These are phyloP conservation scores for Arabidopsis suecica DNA, from an alignment of 345 rosid genomes.

Conservation along the genomic window DNA sequence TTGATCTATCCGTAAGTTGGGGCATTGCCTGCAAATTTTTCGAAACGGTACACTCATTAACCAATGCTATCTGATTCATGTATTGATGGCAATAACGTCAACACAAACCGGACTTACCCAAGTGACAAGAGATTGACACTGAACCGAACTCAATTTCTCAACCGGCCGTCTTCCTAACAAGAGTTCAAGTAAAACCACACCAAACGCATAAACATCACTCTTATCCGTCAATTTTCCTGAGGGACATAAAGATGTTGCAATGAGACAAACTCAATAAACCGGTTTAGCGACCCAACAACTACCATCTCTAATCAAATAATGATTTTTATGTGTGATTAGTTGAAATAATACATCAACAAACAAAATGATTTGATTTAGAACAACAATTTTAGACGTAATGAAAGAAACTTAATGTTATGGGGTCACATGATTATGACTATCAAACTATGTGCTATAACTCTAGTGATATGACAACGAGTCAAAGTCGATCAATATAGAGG, in stretches of 20 bases:
- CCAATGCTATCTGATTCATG: constrained; percentile 18
- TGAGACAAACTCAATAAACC: neutral
- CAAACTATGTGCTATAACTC: neutral
- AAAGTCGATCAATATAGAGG: neutral
- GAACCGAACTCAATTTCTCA: constrained; percentile 83
- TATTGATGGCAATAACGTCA: neutral
- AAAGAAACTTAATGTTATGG: constrained; percentile 26
- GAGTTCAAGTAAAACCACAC: constrained; percentile 94
- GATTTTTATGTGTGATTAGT: constrained; percentile 30
- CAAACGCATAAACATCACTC: constrained; percentile 94
- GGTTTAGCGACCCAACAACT: constrained; percentile 6
- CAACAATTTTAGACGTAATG: constrained; percentile 30
- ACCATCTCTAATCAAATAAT: constrained; percentile 16
- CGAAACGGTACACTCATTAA: neutral
- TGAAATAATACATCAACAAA: constrained; percentile 23
- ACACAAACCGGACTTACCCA: constrained; percentile 61
- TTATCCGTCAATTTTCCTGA: constrained; percentile 88
- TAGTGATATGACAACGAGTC: constrained; percentile 9
- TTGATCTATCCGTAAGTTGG: constrained; percentile 86
- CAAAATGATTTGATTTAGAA: neutral
- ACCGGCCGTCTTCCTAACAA: constrained; percentile 84
- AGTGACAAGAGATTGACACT: constrained; percentile 89
- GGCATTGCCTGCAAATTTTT: constrained; percentile 85
- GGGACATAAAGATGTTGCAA: neutral
- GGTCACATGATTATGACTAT: constrained; percentile 28